Percentiles rank a stretch among this genome's conserved stretches.
Evolutionary conservation across 2,329 filamentous ascomycete species (phyloP).

Genomic region (Lasiodiplodia sp.): DNA sequence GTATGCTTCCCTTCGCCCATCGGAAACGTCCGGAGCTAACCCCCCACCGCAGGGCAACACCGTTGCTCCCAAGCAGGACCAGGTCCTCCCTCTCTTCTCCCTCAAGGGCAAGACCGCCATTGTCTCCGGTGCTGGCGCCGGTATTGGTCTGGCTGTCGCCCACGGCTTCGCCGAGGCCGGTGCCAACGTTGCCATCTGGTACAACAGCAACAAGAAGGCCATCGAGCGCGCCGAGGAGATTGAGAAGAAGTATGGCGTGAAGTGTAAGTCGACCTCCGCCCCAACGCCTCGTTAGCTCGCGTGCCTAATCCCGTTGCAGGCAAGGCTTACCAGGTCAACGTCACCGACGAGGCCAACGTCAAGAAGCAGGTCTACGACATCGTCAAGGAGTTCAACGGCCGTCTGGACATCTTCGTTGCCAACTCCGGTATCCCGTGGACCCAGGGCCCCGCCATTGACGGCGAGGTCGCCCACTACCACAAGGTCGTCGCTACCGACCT

Average conservation of each 20-base stretch:
- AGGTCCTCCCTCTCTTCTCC: constrained; percentile 40
- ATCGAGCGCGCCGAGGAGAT: constrained; percentile 56
- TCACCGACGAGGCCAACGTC: constrained; percentile 63
- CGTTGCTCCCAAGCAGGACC: constrained; percentile 29
- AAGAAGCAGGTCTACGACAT: constrained; percentile 65
- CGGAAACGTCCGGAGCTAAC: constrained; percentile 10
- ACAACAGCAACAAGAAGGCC: constrained; percentile 57
- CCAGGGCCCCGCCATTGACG: constrained; percentile 72
- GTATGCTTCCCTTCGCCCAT: constrained; percentile 16
- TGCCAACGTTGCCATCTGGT: constrained; percentile 71
- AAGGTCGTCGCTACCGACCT: constrained; percentile 85
- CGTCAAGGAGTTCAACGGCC: constrained; percentile 73
- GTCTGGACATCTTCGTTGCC: constrained; percentile 72
- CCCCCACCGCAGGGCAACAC: constrained; percentile 18
- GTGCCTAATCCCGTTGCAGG: constrained; percentile 14
- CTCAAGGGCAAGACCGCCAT: constrained; percentile 56
- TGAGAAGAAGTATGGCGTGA: constrained; percentile 31
- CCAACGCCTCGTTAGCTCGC: neutral
- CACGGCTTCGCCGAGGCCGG: constrained; percentile 32
- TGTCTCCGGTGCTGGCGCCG: constrained; percentile 56
- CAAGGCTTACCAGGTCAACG: constrained; percentile 72
- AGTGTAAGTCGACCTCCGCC: constrained; percentile 6
- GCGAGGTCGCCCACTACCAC: constrained; percentile 74
- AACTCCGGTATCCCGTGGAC: constrained; percentile 70
- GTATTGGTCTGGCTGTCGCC: constrained; percentile 55